These are phyloP conservation scores for Boletellus ananas DNA, from an alignment of 768 basidiomycete species.

Conservation along the genomic window DNA sequence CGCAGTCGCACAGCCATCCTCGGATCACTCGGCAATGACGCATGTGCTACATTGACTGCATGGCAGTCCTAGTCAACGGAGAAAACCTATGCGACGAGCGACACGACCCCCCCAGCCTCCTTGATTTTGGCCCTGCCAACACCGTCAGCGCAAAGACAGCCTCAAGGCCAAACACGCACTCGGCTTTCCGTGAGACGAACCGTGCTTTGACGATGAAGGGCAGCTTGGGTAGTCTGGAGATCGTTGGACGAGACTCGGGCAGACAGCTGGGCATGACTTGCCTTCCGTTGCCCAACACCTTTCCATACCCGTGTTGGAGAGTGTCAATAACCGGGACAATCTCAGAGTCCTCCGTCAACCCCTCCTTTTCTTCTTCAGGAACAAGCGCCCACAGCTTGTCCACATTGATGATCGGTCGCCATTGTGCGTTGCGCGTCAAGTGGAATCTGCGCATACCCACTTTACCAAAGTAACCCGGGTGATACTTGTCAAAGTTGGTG, in stretches of 20 bases:
- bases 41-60: too few relatives aligned
- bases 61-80: slow-evolving; percentile 14
- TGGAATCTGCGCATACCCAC: slow-evolving; percentile 99
- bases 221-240: slow-evolving; percentile 69
- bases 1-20: neutral
- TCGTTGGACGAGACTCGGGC: neutral
- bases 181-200: slow-evolving; percentile 84
- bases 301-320: slow-evolving; percentile 78
- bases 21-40: neutral
- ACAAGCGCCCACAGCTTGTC: slow-evolving; percentile 96
- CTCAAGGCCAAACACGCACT: slow-evolving; percentile 41
- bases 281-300: slow-evolving; percentile 93
- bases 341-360: slow-evolving; percentile 65
- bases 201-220: slow-evolving; percentile 99
- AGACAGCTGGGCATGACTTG: slow-evolving; percentile 37
- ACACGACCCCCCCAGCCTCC: slow-evolving; percentile 92
- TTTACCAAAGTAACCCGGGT: slow-evolving; percentile 99
- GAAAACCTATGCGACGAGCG: slow-evolving; percentile 71
- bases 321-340: slow-evolving; percentile 95
- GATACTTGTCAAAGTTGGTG: slow-evolving; percentile 98
- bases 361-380: slow-evolving; percentile 78
- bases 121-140: slow-evolving; percentile 70
- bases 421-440: slow-evolving; percentile 82
- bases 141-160: slow-evolving; percentile 18
- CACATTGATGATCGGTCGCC: slow-evolving; percentile 97